Base-by-base conservation (phyloP, 108 stramenopile genomes). In the Skeletonema tropicum region DNA sequence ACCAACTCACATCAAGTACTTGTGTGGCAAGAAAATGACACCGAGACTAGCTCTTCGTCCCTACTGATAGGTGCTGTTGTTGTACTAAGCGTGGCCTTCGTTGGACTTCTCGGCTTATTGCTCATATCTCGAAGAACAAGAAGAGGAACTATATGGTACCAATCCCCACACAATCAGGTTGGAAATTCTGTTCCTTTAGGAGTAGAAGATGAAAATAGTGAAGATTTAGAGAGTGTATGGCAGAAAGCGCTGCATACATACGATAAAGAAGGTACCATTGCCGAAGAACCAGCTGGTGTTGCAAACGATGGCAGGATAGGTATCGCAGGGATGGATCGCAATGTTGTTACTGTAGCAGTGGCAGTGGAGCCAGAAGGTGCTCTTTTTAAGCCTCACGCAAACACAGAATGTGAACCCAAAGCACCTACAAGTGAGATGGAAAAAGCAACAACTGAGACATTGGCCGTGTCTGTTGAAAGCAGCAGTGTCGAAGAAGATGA, bases 181-280 rank as follows among this genome's bases (percentile, higher is more conserved):
- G 23, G 26, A 33, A 3, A 17, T 19, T 36, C 55, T 13, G 19
- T 29, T 8, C n/a, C 29, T 49, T 35, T 59, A 49, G 74, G 33
- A n/a, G 33, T 63, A 19, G 55, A 73, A 57, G 70, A 71, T 29
- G 74, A 71, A 46, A 75, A 57, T 63, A 57, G 26, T 33, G 52
- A 61, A 10, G 59, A 29, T 29, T 23, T 26, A 12, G 30, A 42
- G 46, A 61, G 62, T 11, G 21, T 48, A n/a, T 82, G 80, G 80
- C 57, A 66, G 55, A 67, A 67, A 58, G 69, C 80, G 0, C 58
- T 67, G 2, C 1, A 63, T 52, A 61, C 60, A 6, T 82, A 70
- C 14, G 80, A 21, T 49, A 55, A 23, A 5, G 52, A 7, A 19
- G 48, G 19, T 21, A 49, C 17, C 19, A 21, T 10, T 19, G 23